Percentiles rank a stretch among this genome's conserved stretches.
These are phyloP conservation scores for Tulasnella sp. DNA, from an alignment of 768 basidiomycete species.

Conservation along the genomic window DNA sequence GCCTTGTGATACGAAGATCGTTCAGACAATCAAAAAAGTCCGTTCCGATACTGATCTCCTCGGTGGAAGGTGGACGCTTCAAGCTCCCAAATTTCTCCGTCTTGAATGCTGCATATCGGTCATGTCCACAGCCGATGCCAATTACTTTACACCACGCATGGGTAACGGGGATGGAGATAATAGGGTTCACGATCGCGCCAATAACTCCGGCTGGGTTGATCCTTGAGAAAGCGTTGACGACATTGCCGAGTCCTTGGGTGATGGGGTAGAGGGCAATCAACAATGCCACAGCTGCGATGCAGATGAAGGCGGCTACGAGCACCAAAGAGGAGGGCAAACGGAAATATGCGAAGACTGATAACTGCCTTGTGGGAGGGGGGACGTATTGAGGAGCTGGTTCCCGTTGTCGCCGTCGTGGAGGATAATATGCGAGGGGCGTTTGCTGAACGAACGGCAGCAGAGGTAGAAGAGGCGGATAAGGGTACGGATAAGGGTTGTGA, in stretches of 20 bases:
- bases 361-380: background rate
- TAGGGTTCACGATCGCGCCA: background rate
- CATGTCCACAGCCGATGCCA: constrained; percentile 4
- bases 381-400: background rate
- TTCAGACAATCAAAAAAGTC: constrained; percentile 18
- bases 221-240: background rate
- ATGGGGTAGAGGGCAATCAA: background rate
- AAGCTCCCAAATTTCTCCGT: background rate
- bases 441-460: background rate
- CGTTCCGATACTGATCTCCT: constrained; percentile 13
- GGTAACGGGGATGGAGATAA: background rate
- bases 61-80: background rate
- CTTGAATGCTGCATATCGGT: background rate
- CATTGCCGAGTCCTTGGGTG: background rate
- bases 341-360: background rate
- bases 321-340: background rate
- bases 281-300: background rate
- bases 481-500: background rate
- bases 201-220: background rate
- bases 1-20: constrained; percentile 10
- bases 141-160: background rate
- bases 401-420: background rate
- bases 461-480: background rate
- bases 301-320: background rate
- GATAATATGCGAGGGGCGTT: background rate